These are phyloP conservation scores for Golubevia sp. DNA, from an alignment of 1,284 basidiomycete genomes.

Conservation along the genomic window DNA sequence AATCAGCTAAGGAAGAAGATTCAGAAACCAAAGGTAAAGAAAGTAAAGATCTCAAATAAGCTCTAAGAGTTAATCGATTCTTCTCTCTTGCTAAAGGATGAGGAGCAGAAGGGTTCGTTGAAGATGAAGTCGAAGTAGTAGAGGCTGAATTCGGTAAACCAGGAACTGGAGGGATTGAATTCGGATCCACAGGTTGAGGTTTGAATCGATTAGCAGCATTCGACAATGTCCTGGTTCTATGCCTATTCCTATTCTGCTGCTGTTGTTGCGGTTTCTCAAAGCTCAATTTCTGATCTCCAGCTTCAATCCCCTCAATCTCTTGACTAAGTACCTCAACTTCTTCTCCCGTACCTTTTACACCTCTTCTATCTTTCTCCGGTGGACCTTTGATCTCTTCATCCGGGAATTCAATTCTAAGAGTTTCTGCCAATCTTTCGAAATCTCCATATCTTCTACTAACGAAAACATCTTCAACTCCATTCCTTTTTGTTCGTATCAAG, in stretches of 20 bases:
- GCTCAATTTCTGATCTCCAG: too few relatives aligned
- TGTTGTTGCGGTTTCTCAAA: too few relatives aligned
- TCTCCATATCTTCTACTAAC: background rate
- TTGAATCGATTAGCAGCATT: background rate
- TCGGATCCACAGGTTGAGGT: too few relatives aligned
- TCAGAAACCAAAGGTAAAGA: conserved; percentile 74
- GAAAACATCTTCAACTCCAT: too few relatives aligned
- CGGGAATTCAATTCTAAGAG: conserved; percentile 79
- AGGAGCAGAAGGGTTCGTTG: conserved; percentile 24
- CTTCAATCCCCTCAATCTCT: too few relatives aligned
- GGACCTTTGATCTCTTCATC: conserved; percentile 77
- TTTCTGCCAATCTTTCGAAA: conserved; percentile 71
- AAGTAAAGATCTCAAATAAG: conserved; percentile 83
- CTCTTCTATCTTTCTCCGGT: conserved; percentile 69
- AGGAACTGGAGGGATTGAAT: too few relatives aligned
- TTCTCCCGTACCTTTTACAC: background rate
- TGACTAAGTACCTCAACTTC: too few relatives aligned
- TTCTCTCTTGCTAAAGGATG: conserved; percentile 70
- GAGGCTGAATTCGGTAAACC: too few relatives aligned
- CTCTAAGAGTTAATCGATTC: conserved; percentile 90
- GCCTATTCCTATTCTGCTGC: too few relatives aligned
- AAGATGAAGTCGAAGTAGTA: conserved; percentile 14
- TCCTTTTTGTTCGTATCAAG: conserved; percentile 78
- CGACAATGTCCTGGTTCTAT: background rate
- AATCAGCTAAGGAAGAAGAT: conserved; percentile 82